phyloP scores from a whole-genome alignment of 2,329 filamentous ascomycete species.

The Ophiobolus disseminans region DNA sequence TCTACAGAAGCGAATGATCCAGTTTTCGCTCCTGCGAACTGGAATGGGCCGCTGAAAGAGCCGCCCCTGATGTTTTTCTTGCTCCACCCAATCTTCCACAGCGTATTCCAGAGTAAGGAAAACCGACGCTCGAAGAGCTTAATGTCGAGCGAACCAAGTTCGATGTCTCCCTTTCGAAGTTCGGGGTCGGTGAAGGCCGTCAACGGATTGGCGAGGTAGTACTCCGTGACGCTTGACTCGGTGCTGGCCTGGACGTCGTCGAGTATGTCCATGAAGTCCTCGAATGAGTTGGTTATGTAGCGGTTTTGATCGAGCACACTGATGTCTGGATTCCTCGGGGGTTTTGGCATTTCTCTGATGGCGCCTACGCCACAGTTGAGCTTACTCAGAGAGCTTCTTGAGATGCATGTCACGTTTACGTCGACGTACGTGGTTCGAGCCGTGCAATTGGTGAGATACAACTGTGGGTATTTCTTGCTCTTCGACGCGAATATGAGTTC shows the following conservation, averaged over 20 bases:
- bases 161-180: not conserved
- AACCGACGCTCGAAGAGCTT: conserved; percentile 5
- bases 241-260: not conserved
- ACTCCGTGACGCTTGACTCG: not conserved
- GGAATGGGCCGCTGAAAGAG: not conserved
- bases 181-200: not conserved
- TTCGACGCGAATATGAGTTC: not conserved
- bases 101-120: conserved; percentile 11
- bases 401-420: not conserved
- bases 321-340: not conserved
- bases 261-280: not conserved
- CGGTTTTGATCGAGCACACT: too few relatives aligned
- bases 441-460: not conserved
- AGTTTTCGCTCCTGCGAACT: too few relatives aligned
- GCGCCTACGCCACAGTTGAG: not conserved
- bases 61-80: conserved; percentile 3
- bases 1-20: not conserved
- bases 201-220: not conserved
- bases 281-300: not conserved
- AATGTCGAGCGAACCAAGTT: conserved; percentile 2
- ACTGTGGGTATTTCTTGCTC: not conserved
- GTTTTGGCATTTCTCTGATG: not conserved
- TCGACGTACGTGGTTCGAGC: not conserved
- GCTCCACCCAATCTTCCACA: conserved; percentile 11
- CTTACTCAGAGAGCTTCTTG: not conserved